Evolutionary conservation across 345 rosid species (phyloP).

Genomic region (Bruguiera gymnorhiza): DNA sequence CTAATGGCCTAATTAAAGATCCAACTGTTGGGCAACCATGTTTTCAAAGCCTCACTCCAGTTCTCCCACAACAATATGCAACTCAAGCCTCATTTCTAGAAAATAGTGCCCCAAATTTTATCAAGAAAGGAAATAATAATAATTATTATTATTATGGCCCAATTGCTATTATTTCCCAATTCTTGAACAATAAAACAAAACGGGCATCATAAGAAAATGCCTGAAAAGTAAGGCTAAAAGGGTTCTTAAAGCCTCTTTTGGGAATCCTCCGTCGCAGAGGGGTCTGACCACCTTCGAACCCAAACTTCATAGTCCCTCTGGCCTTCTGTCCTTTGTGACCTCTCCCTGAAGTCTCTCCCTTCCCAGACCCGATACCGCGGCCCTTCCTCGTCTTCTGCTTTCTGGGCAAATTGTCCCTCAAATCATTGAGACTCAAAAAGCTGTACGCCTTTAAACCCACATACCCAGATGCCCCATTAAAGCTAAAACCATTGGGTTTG

Average conservation of each 20-base stretch:
- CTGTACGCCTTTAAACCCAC: constrained; percentile 57
- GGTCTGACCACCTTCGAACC: constrained; percentile 97
- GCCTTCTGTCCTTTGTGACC: constrained; percentile 98
- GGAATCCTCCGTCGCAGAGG: constrained; percentile 90
- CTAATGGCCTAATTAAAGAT: no score
- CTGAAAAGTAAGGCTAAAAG: constrained; percentile 87
- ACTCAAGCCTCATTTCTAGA: no score
- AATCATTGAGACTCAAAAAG: constrained; percentile 76
- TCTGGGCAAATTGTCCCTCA: constrained; percentile 79
- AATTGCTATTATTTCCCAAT: no score
- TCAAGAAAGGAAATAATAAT: no score
- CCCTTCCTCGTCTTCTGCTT: constrained; percentile 95
- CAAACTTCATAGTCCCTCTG: constrained; percentile 76
- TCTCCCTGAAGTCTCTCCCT: constrained; percentile 94
- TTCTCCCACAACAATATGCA: no score
- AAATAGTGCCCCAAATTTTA: no score
- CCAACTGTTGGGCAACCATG: no score
- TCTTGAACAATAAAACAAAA: not conserved
- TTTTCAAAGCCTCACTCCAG: no score
- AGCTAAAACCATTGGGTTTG: not conserved
- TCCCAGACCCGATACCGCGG: constrained; percentile 95
- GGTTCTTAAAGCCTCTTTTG: constrained; percentile 89
- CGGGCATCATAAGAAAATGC: constrained; percentile 20
- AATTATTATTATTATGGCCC: no score
- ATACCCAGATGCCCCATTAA: constrained; percentile 21